Evolutionary conservation across 2,329 filamentous ascomycete genomes (phyloP).

Genomic region (Fusarium hostae): DNA sequence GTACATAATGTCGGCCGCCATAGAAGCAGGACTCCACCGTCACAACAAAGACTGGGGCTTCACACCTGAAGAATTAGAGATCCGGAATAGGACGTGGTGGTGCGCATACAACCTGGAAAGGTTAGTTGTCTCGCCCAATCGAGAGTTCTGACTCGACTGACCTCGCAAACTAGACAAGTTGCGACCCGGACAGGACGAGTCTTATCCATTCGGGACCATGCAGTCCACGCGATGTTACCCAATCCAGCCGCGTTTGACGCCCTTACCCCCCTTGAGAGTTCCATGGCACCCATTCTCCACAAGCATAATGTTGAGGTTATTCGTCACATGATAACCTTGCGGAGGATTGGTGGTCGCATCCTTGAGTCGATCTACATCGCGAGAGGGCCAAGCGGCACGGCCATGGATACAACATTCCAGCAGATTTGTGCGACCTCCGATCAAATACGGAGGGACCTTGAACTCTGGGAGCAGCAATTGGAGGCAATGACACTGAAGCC

Average conservation of each 20-base stretch:
- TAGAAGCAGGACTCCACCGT: neutral
- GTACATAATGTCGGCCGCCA: slow-evolving; percentile 4
- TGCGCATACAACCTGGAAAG: slow-evolving; percentile 4
- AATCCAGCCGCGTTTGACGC: neutral
- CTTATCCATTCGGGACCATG: neutral
- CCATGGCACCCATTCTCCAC: neutral
- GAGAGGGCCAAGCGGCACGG: neutral
- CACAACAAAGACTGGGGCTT: neutral
- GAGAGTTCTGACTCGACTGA: neutral
- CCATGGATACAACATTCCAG: slow-evolving; percentile 7
- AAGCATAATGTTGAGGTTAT: neutral
- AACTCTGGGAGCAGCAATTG: neutral
- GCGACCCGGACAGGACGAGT: neutral
- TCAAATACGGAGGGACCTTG: neutral
- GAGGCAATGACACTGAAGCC: neutral
- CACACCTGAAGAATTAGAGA: neutral
- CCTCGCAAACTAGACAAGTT: neutral
- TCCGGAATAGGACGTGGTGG: slow-evolving; percentile 9
- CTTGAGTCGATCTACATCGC: slow-evolving; percentile 13
- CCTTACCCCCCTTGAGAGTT: neutral
- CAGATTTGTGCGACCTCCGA: neutral
- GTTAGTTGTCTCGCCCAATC: neutral
- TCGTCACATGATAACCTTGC: neutral
- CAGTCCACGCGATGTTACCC: neutral
- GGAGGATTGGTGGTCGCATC: neutral